phyloP scores from a whole-genome alignment of 1,284 basidiomycete species.

The Xerocomus tenax region DNA sequence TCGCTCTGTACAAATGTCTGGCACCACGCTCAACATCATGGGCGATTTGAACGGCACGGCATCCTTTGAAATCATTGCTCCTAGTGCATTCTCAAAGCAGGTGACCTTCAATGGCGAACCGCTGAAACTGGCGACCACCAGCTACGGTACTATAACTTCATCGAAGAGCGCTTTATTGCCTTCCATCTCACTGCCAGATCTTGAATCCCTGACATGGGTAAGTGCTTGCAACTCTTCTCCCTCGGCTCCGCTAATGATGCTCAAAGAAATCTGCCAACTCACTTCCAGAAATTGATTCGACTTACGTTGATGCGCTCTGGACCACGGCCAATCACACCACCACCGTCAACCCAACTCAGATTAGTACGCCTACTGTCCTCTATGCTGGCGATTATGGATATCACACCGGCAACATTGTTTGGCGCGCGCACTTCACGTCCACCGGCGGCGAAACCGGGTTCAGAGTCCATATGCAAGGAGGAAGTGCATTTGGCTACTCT shows the following conservation, averaged over 20 bases:
- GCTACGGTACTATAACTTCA: constrained; percentile 31
- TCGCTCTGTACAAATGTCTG: constrained; percentile 33
- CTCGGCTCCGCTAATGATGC: constrained; percentile 4
- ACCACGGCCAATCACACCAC: constrained; percentile 33
- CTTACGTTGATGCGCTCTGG: constrained; percentile 34
- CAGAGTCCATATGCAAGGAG: constrained; percentile 37
- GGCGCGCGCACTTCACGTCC: constrained; percentile 44
- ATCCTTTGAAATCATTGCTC: constrained; percentile 40
- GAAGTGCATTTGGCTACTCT: constrained; percentile 41
- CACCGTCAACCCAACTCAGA: constrained; percentile 34
- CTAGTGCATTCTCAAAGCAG: constrained; percentile 28
- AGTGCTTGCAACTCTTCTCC: background rate
- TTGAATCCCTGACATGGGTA: constrained; percentile 19
- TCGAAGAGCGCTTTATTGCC: constrained; percentile 16
- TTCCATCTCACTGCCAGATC: constrained; percentile 16
- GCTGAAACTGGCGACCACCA: constrained; percentile 30
- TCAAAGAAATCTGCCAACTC: constrained; percentile 23
- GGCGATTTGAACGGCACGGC: constrained; percentile 39
- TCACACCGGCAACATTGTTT: constrained; percentile 49
- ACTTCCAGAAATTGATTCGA: constrained; percentile 21
- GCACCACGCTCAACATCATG: constrained; percentile 32
- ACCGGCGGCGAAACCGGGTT: constrained; percentile 38
- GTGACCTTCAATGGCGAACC: constrained; percentile 37
- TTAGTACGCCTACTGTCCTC: constrained; percentile 35
- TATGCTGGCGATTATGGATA: constrained; percentile 49